Conservation (phyloP, 176 grass and related monocot species). For the Pontederia crassipes region DNA sequence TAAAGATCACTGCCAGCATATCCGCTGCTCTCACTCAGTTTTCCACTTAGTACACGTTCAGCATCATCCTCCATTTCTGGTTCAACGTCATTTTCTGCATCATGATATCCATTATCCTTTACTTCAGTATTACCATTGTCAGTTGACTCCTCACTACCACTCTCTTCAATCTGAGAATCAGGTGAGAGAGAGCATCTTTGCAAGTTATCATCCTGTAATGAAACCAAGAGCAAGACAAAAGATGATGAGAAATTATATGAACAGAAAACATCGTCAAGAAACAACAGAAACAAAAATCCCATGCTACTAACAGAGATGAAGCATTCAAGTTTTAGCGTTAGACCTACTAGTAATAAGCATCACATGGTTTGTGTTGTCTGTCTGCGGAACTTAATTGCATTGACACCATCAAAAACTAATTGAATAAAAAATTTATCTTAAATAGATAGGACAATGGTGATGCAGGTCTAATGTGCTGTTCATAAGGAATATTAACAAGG, state of each 20-base stretch:
- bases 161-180: conserved; percentile 78
- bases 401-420: too few species aligned
- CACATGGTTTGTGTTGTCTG: too few species aligned
- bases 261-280: too few species aligned
- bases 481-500: too few species aligned
- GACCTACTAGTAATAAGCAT: too few species aligned
- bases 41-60: conserved; percentile 64
- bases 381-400: too few species aligned
- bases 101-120: conserved; percentile 87
- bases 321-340: too few species aligned
- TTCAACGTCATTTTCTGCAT: conserved; percentile 87
- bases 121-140: conserved; percentile 55
- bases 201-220: conserved; percentile 57
- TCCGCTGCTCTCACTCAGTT: conserved; percentile 86
- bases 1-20: conserved; percentile 55
- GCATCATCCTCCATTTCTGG: conserved; percentile 70
- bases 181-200: conserved; percentile 68
- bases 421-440: too few species aligned
- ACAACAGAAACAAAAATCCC: too few species aligned
- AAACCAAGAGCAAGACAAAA: conserved; percentile 17
- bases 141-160: conserved; percentile 71
- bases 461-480: too few species aligned
- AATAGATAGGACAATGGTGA: too few species aligned
- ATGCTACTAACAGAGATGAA: too few species aligned
- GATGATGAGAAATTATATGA: neutral